phyloP scores from a whole-genome alignment of 148 eudicot genomes.

The Spergularia bocconei region DNA sequence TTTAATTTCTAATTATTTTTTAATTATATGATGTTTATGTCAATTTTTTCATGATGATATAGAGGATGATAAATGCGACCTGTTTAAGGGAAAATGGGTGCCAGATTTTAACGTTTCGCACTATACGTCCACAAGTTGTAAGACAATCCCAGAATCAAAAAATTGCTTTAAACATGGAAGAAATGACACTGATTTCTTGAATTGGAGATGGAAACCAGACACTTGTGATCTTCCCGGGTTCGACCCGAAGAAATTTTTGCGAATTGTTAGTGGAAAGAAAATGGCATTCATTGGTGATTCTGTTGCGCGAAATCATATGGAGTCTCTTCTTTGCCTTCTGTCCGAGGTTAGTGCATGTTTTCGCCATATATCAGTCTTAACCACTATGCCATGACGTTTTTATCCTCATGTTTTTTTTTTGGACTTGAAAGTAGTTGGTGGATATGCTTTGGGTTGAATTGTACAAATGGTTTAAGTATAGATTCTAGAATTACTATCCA shows the following conservation, averaged over 20 bases:
- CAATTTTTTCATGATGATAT: not conserved
- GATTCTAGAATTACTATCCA: constrained; percentile 17
- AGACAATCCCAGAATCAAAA: constrained; percentile 52
- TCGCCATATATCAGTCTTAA: not conserved
- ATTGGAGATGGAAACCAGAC: constrained; percentile 79
- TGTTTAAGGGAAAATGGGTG: constrained; percentile 64
- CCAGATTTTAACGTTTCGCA: constrained; percentile 34
- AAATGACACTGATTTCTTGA: constrained; percentile 46
- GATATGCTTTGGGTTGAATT: constrained; percentile 10
- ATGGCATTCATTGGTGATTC: constrained; percentile 80
- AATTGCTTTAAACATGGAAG: constrained; percentile 72
- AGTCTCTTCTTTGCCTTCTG: constrained; percentile 67
- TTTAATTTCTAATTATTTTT: not conserved
- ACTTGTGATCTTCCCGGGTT: constrained; percentile 61
- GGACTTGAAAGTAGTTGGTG: not conserved
- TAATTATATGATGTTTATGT: too few relatives aligned
- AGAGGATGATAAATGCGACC: constrained; percentile 42
- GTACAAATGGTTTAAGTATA: not conserved
- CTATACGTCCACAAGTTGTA: constrained; percentile 52
- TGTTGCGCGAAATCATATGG: constrained; percentile 74
- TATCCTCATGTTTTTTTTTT: not conserved
- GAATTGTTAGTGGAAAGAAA: constrained; percentile 43
- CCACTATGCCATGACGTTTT: not conserved
- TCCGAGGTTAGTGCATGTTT: constrained; percentile 40
- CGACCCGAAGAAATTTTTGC: constrained; percentile 38